Evolutionary conservation across 306 rosid genomes (phyloP), one percentile per base, ranked within the genome.

Genomic region (Purshia tridentata): DNA sequence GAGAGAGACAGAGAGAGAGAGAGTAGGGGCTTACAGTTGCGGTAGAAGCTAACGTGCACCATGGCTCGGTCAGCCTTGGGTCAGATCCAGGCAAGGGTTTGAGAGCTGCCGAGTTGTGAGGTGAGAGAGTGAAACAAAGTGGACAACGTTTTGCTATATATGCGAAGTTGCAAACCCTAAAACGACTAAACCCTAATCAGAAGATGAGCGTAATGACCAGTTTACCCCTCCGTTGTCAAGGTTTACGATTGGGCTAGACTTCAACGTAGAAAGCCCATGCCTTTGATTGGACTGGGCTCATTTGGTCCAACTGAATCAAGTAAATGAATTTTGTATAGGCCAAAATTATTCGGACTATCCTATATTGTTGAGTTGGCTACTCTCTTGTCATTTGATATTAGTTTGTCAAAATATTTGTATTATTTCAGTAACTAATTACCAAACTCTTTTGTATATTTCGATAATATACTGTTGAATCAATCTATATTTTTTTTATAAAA

Each of bases 21-120:
- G 8, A 10, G 6, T 45, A 19, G 39, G 19, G 61, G 47, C 72
- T 58, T 74, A 79, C 83, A 79, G 66, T 79, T 79, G 53, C 72
- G 83, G 54, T 79, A 79, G 60, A 60, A 61, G 67, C 39, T 29
- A 29, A 79, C 83, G 83, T 79, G 83, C 44, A 79, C 83, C 83
- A 79, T 79, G 62, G 67, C 65, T 79, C 11, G 41, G 71, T 15
- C 67, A 37, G 64, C 72, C 51, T 37, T 19, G 1, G 45, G 41
- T 66, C 56, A 18, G 66, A 39, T 57, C 51, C 58, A 39, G 53
- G 10, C 18, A 18, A 60, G 64, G 12, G 47, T 2, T 19, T 1
- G 42, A 8, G 45, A 13, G 39, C 55, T n/a, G 65, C 74, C 6
- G 56, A 72, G 54, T 29, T 19, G n/a, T 29, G 41, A 66, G 41